Evolutionary conservation across 179 eudicot genomes (phyloP).

Genomic region (Gypsophila paniculata): DNA sequence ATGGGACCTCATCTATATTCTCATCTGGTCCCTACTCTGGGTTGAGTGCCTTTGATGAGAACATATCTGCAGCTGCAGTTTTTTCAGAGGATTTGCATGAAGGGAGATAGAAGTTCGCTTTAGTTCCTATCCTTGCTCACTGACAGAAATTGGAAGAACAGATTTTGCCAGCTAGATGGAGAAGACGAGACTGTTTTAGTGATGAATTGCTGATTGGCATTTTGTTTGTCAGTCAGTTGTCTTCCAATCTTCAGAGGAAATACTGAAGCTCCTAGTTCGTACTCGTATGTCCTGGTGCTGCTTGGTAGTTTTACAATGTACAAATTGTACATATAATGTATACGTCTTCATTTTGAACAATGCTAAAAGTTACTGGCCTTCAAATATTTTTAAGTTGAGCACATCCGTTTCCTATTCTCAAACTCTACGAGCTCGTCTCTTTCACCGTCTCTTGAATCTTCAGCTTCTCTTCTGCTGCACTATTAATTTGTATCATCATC

Average conservation of each 20-base stretch:
- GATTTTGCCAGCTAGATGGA: constrained; percentile 6
- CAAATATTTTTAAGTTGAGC: constrained; percentile 20
- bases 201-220: constrained; percentile 14
- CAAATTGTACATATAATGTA: constrained; percentile 15
- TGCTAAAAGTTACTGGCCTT: constrained; percentile 5
- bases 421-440: background rate
- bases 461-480: constrained; percentile 11
- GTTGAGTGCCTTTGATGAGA: constrained; percentile 75
- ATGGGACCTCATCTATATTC: constrained; percentile 86
- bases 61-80: constrained; percentile 57
- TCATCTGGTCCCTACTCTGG: constrained; percentile 96
- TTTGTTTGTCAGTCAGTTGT: constrained; percentile 10
- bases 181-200: background rate
- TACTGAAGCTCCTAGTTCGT: background rate
- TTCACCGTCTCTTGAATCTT: background rate
- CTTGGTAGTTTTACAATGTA: constrained; percentile 27
- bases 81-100: constrained; percentile 97
- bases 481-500: background rate
- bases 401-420: constrained; percentile 9
- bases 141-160: constrained; percentile 7
- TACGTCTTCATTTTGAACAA: background rate
- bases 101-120: constrained; percentile 49
- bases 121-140: background rate
- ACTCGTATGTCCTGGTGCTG: background rate
- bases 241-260: constrained; percentile 5